Evolutionary conservation across 139 green algal genomes (phyloP), one percentile per base, ranked within the genome.

Genomic region (Auxenochlorella protothecoides): DNA sequence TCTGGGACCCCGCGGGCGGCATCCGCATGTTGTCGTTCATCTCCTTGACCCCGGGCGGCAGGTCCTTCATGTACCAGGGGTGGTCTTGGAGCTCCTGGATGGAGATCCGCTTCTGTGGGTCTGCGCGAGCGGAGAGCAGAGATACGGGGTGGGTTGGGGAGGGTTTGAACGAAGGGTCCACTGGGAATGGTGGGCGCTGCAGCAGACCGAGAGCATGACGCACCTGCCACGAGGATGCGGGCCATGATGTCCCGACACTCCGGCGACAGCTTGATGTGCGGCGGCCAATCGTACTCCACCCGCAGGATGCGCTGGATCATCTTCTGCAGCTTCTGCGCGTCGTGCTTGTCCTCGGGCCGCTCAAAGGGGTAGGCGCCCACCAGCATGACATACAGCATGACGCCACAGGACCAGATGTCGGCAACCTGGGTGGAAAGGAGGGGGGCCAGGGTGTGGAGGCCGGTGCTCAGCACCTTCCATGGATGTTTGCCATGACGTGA

Each of bases 371-470:
- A 99, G 3, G 88, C 86, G 5, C 81, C 84, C n/a, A 85, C 74
- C 61, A 95, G 76, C 95, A 99, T 98, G 14, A 98, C 93, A 77
- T 96, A 99, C 72, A 99, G 84, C 83, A 96, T 97, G 14, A 99
- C 95, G 3, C 95, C 95, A 78, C 90, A 96, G 3, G 85, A 96
- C 95, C 95, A 98, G 68, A 98, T 91, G 85, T 98, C 93, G 2
- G 93, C 91, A 27, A 89, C 82, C 76, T 91, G 73, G 59, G 53
- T 7, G 4, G 10, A 2, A 61, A 12, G 55, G 16, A 6, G 63
- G 15, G 52, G 4, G 53, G 15, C 14, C 62, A 74, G 55, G 54
- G 6, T 4, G 55, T 59, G 52, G 44, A 68, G 55, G 69, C 44
- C 3, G 11, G 52, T 64, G 13, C 62, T 12, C 13, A 66, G 59